Percentiles rank a stretch among this genome's conserved stretches.
phyloP scores from a whole-genome alignment of 768 basidiomycete genomes.

The Crucibulum laeve region DNA sequence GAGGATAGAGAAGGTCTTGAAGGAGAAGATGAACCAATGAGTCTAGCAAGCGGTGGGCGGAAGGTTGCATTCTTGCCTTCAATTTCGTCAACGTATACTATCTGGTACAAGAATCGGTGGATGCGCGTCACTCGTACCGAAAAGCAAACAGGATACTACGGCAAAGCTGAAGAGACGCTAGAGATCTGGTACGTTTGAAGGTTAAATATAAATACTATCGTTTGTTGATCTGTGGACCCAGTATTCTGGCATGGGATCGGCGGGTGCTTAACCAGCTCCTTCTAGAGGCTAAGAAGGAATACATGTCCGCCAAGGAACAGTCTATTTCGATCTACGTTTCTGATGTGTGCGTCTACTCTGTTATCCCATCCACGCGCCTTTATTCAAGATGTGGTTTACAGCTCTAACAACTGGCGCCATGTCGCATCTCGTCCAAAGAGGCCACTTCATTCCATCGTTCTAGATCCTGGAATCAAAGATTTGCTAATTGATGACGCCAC shows the following conservation, averaged over 20 bases:
- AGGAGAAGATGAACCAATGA: conserved; percentile 26
- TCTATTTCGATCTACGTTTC: conserved; percentile 50
- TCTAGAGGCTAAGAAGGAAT: conserved; percentile 46
- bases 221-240: conserved; percentile 15
- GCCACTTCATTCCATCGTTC: conserved; percentile 59
- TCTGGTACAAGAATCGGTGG: conserved; percentile 49
- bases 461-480: conserved; percentile 68
- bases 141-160: conserved; percentile 25
- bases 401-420: conserved; percentile 44
- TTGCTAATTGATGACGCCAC: conserved; percentile 61
- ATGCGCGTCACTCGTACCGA: conserved; percentile 32
- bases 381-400: neutral
- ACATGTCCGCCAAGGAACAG: conserved; percentile 47
- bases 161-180: conserved; percentile 32
- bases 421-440: conserved; percentile 61
- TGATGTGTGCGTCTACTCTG: conserved; percentile 25
- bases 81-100: conserved; percentile 27
- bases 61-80: conserved; percentile 42
- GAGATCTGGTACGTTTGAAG: conserved; percentile 30
- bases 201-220: neutral
- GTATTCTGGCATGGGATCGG: conserved; percentile 47
- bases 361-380: neutral
- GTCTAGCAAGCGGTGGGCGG: conserved; percentile 17
- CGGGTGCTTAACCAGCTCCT: conserved; percentile 47
- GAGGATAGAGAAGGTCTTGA: conserved; percentile 26